A percentile compares a stretch with the other conserved stretches of the same genome.
Conservation (phyloP, 345 rosid species). For the Geranium brycei region DNA sequence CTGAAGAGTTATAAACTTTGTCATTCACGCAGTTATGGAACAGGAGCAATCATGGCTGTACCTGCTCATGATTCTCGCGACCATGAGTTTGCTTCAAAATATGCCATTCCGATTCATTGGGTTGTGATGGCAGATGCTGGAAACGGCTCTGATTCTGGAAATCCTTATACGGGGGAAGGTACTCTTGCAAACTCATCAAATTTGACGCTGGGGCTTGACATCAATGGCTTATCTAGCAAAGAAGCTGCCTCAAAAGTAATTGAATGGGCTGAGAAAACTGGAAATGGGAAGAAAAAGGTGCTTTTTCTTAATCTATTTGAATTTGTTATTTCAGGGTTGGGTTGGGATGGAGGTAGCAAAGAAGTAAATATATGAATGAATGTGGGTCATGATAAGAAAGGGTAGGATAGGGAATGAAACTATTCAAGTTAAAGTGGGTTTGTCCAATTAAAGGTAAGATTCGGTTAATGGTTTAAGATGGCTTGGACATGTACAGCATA, state of each 20-base stretch:
- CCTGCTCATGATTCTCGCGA: constrained; percentile 89
- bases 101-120: constrained; percentile 51
- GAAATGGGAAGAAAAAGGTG: constrained; percentile 87
- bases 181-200: constrained; percentile 51
- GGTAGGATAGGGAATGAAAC: too few relatives aligned
- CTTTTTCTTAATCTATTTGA: constrained; percentile 3
- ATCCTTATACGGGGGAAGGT: constrained; percentile 60
- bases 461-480: too few relatives aligned
- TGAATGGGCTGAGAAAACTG: constrained; percentile 71
- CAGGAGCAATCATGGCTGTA: constrained; percentile 95
- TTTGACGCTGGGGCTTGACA: constrained; percentile 48
- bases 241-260: constrained; percentile 57
- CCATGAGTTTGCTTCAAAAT: constrained; percentile 70
- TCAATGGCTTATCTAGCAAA: constrained; percentile 54
- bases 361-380: too few relatives aligned
- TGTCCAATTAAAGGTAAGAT: too few relatives aligned
- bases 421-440: too few relatives aligned
- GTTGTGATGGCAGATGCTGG: constrained; percentile 48
- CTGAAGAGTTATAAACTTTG: constrained; percentile 5
- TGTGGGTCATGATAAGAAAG: too few relatives aligned
- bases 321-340: background rate
- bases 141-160: constrained; percentile 24
- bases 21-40: constrained; percentile 60
- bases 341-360: background rate
- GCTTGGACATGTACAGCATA: too few relatives aligned